phyloP scores from a whole-genome alignment of 805 yeast species.

The Myxozyma kluyveri region DNA sequence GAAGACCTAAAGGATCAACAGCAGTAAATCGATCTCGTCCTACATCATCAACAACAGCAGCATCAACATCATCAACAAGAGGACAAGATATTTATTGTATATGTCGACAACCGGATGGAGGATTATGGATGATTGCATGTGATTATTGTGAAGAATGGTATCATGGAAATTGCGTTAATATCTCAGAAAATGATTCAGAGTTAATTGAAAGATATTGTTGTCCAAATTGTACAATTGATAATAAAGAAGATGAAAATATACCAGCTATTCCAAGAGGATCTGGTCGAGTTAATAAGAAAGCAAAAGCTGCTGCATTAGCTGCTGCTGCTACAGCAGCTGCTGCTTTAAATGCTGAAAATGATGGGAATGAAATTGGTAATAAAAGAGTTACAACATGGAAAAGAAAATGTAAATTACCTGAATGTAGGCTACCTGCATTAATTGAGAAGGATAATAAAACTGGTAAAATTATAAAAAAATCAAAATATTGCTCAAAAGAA shows the following conservation, averaged over 20 bases:
- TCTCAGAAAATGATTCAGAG: constrained; percentile 50
- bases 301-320: not conserved
- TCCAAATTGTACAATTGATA: constrained; percentile 59
- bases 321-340: not conserved
- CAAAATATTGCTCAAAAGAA: constrained; percentile 72
- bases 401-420: constrained; percentile 62
- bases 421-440: constrained; percentile 54
- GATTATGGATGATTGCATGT: constrained; percentile 87
- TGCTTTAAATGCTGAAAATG: not conserved
- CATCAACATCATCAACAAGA: no score
- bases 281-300: no score
- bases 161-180: constrained; percentile 73
- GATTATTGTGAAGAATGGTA: constrained; percentile 96
- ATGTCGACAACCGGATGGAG: constrained; percentile 75
- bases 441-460: constrained; percentile 1
- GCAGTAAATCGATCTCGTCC: no score
- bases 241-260: constrained; percentile 43
- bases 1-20: no score
- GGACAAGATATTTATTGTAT: constrained; percentile 50
- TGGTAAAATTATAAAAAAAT: constrained; percentile 35
- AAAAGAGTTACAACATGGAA: constrained; percentile 63
- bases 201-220: constrained; percentile 68
- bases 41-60: no score
- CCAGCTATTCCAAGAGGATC: no score
- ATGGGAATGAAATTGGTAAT: constrained; percentile 45